phyloP scores from a whole-genome alignment of 2,329 filamentous ascomycete species.

The Exophiala oligosperma region DNA sequence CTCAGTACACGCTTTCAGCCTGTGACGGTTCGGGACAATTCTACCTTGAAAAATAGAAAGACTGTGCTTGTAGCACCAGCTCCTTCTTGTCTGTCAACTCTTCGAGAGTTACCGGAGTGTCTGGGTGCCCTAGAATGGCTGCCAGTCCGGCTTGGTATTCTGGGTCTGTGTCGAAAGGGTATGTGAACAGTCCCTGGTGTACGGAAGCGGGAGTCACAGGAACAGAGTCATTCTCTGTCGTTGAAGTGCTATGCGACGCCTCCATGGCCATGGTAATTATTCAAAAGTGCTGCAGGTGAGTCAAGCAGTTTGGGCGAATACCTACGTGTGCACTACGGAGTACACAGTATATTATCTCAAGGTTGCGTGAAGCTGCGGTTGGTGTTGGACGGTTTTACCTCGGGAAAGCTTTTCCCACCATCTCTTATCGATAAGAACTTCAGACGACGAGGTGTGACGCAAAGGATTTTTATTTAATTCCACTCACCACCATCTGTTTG shows the following conservation, averaged over 20 bases:
- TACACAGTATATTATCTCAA: no score
- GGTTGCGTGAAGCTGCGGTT: no score
- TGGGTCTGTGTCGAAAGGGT: slow-evolving; percentile 42
- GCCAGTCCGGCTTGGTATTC: slow-evolving; percentile 51
- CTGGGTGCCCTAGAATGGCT: slow-evolving; percentile 45
- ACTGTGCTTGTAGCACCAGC: slow-evolving; percentile 47
- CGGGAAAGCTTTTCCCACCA: no score
- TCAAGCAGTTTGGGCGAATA: no score
- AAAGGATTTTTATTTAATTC: no score
- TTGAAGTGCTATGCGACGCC: neutral
- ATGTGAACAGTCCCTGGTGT: slow-evolving; percentile 38
- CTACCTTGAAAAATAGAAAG: slow-evolving; percentile 50
- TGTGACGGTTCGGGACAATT: slow-evolving; percentile 5
- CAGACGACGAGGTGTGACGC: no score
- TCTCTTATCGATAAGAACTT: no score
- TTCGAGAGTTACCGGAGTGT: slow-evolving; percentile 38
- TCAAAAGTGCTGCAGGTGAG: no score
- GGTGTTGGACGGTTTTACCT: no score
- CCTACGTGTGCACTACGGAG: no score
- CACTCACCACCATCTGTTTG: no score
- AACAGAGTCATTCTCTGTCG: neutral
- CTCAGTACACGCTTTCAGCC: neutral
- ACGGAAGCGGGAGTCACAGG: slow-evolving; percentile 5
- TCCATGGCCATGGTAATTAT: neutral
- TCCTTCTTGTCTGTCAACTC: slow-evolving; percentile 42